Percentiles rank a stretch among this genome's conserved stretches.
Evolutionary conservation across 352 stramenopile genomes (phyloP).

Genomic region (Pythium biforme): DNA sequence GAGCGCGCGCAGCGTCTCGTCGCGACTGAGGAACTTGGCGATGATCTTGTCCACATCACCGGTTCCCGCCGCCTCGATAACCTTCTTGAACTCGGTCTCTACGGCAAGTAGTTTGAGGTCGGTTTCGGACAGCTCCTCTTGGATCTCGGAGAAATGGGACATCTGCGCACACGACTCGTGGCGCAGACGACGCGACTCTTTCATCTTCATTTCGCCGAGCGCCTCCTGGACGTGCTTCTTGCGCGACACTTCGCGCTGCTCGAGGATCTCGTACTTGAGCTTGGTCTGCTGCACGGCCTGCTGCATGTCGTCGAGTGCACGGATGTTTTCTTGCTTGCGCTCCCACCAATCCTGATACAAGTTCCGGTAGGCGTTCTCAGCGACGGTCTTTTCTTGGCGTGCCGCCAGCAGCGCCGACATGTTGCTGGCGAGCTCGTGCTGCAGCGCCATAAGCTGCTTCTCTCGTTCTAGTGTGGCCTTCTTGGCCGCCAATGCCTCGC

Average conservation of each 20-base stretch:
- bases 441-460: constrained; percentile 49
- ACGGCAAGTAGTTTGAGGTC: constrained; percentile 65
- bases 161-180: constrained; percentile 76
- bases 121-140: constrained; percentile 73
- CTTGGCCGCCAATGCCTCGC: constrained; percentile 59
- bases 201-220: constrained; percentile 68
- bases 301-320: constrained; percentile 70
- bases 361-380: constrained; percentile 64
- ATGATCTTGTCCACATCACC: constrained; percentile 86
- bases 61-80: constrained; percentile 71
- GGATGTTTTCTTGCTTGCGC: constrained; percentile 70
- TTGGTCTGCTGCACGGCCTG: constrained; percentile 73
- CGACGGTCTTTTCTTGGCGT: constrained; percentile 67
- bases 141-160: constrained; percentile 76
- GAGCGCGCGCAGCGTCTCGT: constrained; percentile 67
- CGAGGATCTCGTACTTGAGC: constrained; percentile 72
- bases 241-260: constrained; percentile 69
- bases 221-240: constrained; percentile 75
- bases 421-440: constrained; percentile 55
- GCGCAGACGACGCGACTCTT: constrained; percentile 63
- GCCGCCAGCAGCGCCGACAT: constrained; percentile 52
- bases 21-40: constrained; percentile 61
- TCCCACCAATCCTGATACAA: constrained; percentile 69
- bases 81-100: constrained; percentile 72
- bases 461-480: constrained; percentile 67